phyloP scores from a whole-genome alignment of 768 basidiomycete species.

The Phaeotremella fagi region DNA sequence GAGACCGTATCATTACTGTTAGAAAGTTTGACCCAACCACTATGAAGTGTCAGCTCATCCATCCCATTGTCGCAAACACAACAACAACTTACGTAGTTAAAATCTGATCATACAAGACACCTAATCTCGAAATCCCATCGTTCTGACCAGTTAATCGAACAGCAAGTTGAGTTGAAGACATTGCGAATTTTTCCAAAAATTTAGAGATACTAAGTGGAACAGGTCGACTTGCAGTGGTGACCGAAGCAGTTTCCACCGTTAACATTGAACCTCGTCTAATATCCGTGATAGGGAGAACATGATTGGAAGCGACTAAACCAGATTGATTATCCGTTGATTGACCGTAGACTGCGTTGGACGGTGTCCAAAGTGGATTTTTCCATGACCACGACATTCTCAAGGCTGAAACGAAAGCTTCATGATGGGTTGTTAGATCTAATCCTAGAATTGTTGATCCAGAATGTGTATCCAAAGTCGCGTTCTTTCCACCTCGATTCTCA shows the following conservation, averaged over 20 bases:
- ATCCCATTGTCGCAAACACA: not conserved
- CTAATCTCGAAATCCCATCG: conserved; percentile 36
- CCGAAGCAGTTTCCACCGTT: conserved; percentile 24
- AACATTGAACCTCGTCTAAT: conserved; percentile 31
- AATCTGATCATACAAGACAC: conserved; percentile 49
- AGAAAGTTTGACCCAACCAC: conserved; percentile 39
- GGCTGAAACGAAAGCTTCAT: conserved; percentile 48
- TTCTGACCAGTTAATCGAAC: conserved; percentile 35
- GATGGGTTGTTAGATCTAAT: conserved; percentile 44
- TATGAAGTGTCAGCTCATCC: conserved; percentile 7
- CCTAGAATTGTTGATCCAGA: conserved; percentile 41
- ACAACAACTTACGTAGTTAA: conserved; percentile 44
- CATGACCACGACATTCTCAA: conserved; percentile 46
- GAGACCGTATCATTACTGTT: conserved; percentile 42
- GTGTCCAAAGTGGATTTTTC: conserved; percentile 27
- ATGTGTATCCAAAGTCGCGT: conserved; percentile 7
- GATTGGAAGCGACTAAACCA: not conserved
- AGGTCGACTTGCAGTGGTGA: conserved; percentile 7
- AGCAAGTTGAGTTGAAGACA: conserved; percentile 36
- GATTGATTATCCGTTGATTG: not conserved
- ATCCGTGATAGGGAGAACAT: conserved; percentile 14
- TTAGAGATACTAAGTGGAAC: conserved; percentile 28
- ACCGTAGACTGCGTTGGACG: not conserved
- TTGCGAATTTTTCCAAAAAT: conserved; percentile 45
- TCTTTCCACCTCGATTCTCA: conserved; percentile 2